Evolutionary conservation across 495 filamentous ascomycete genomes (phyloP).

Genomic region (Patellaria atrata): DNA sequence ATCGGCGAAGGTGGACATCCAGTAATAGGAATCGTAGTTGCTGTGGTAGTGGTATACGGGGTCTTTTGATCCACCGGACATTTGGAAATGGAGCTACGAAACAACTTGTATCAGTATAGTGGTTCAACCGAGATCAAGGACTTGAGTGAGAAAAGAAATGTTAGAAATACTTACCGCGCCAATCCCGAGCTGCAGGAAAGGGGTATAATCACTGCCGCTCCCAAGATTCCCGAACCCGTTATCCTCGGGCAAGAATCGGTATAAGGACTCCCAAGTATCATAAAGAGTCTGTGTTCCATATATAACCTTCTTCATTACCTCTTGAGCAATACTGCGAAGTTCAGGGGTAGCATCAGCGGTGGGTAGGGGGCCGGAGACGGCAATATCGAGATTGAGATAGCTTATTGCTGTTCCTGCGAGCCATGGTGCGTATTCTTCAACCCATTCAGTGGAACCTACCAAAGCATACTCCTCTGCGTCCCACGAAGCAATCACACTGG

Average conservation of each 20-base stretch:
- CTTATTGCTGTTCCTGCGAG: constrained; percentile 28
- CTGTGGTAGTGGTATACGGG: constrained; percentile 22
- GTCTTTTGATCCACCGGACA: constrained; percentile 1
- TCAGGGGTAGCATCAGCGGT: constrained; percentile 12
- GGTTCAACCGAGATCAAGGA: no score
- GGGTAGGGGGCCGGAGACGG: constrained; percentile 28
- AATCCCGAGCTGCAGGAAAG: constrained; percentile 17
- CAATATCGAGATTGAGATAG: constrained; percentile 53
- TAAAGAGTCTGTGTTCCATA: constrained; percentile 21
- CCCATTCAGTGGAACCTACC: constrained; percentile 26
- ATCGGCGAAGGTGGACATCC: constrained; percentile 23
- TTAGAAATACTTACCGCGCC: constrained; percentile 5
- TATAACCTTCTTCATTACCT: constrained; percentile 16
- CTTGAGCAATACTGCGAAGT: constrained; percentile 5
- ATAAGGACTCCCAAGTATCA: constrained; percentile 10
- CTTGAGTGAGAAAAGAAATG: no score
- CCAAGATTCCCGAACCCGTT: constrained; percentile 11
- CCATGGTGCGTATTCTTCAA: constrained; percentile 21
- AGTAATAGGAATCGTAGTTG: constrained; percentile 22
- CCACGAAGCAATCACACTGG: constrained; percentile 17
- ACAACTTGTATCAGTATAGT: no score
- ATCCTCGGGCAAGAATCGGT: constrained; percentile 4
- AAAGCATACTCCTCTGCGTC: constrained; percentile 36
- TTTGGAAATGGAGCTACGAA: constrained; percentile 14
- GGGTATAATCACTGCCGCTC: constrained; percentile 15